These are phyloP conservation scores for Scutellaria baicalensis DNA, from an alignment of 257 asterid genomes.

Conservation along the genomic window DNA sequence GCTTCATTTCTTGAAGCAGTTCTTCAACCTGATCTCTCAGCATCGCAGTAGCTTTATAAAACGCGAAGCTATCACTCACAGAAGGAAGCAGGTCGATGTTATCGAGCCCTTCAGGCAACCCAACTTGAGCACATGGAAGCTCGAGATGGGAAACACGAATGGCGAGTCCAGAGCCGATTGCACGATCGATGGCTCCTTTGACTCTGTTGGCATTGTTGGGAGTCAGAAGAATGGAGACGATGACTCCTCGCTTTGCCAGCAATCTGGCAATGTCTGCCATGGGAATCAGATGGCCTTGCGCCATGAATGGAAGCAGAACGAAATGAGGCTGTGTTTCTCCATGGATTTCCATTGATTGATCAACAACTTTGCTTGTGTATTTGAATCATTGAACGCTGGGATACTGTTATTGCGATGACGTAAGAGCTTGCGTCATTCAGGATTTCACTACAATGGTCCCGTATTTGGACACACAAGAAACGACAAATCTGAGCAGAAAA, in stretches of 20 bases:
- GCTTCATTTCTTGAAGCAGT: slow-evolving; percentile 5
- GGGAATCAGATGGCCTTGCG: slow-evolving; percentile 63
- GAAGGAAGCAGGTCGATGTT: slow-evolving; percentile 23
- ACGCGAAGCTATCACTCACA: not conserved
- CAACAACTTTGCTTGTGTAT: too few relatives aligned
- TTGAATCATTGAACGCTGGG: too few relatives aligned
- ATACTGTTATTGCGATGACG: too few relatives aligned
- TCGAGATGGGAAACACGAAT: slow-evolving; percentile 22
- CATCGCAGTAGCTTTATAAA: slow-evolving; percentile 19
- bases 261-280: slow-evolving; percentile 48
- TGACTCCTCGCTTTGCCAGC: slow-evolving; percentile 32
- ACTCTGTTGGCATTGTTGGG: slow-evolving; percentile 27
- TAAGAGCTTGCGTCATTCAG: not conserved
- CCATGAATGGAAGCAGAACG: slow-evolving; percentile 49
- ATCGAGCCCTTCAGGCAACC: slow-evolving; percentile 38
- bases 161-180: slow-evolving; percentile 20
- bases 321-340: slow-evolving; percentile 33
- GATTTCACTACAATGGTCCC: too few relatives aligned
- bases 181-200: slow-evolving; percentile 22
- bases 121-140: slow-evolving; percentile 24
- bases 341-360: not conserved
- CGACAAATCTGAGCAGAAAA: too few relatives aligned
- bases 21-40: slow-evolving; percentile 12
- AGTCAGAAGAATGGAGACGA: slow-evolving; percentile 34
- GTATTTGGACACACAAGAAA: too few relatives aligned